Evolutionary conservation across 2,329 filamentous ascomycete species (phyloP).

Genomic region (Pleurostoma richardsiae): DNA sequence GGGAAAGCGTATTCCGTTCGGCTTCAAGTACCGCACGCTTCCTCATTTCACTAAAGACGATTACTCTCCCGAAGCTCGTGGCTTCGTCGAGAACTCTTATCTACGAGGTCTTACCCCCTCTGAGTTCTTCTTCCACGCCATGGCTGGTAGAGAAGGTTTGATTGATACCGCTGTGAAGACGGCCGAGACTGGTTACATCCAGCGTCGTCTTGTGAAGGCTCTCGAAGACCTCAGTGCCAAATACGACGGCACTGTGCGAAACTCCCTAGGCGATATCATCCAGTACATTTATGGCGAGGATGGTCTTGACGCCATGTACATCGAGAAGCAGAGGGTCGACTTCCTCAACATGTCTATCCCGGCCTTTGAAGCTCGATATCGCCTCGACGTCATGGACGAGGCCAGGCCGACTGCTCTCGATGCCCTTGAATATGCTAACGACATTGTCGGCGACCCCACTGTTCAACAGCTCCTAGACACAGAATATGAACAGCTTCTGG

Average conservation of each 20-base stretch:
- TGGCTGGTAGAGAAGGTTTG: conserved; percentile 99
- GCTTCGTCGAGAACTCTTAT: conserved; percentile 98
- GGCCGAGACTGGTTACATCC: conserved; percentile 97
- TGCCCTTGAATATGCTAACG: conserved; percentile 78
- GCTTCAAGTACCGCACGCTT: conserved; percentile 95
- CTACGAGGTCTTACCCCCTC: conserved; percentile 89
- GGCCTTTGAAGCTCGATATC: conserved; percentile 76
- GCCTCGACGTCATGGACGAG: conserved; percentile 78
- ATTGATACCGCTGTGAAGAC: conserved; percentile 99
- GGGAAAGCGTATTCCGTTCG: conserved; percentile 97
- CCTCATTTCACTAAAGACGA: conserved; percentile 99
- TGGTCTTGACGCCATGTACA: conserved; percentile 86
- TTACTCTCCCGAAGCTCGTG: conserved; percentile 93
- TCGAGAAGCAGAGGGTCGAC: conserved; percentile 89
- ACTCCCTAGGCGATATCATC: conserved; percentile 92
- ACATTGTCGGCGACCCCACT: conserved; percentile 81
- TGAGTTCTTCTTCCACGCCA: conserved; percentile 99
- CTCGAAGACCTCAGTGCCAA: conserved; percentile 96
- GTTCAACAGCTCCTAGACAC: conserved; percentile 82
- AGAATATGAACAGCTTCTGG: conserved; percentile 74
- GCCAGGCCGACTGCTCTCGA: conserved; percentile 55
- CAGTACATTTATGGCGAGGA: conserved; percentile 98
- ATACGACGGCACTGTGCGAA: conserved; percentile 95
- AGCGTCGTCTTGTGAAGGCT: conserved; percentile 95
- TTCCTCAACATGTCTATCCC: conserved; percentile 75